Base-by-base conservation (phyloP, 495 filamentous ascomycete species). In the Xylaria longipes region DNA sequence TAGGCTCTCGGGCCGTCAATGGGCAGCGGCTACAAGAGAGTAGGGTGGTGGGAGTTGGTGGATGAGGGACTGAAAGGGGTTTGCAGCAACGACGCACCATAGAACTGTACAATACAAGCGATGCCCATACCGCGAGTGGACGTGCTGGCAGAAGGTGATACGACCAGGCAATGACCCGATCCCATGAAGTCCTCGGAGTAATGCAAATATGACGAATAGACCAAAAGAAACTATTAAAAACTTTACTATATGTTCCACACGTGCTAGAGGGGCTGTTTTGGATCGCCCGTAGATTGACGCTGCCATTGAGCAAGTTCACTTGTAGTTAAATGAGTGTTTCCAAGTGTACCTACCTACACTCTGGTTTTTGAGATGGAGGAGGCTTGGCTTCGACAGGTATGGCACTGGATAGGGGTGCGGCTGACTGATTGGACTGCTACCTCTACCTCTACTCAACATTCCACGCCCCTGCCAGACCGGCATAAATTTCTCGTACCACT, bases 151-250 rank as follows among this genome's bases (percentile, higher is more conserved):
- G 60, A 75, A 70, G 72, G 69, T 77, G 73, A 56, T 65, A 63
- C 57, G 68, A 65, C 60, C 58, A 52, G 68, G 65, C 64, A 54
- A 69, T 65, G 57, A 39, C 48, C 43, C 46, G 71, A 71, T 69
- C 74, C 71, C 72, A 71, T 71, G 72, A 76, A 72, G 68, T 71
- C 68, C 41, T 58, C 29, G 71, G 71, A 73, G 73, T 77, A 77
- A 79, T 77, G 76, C 71, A 79, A 74, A 78, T 79, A 78, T 74
- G 74, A 78, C 63, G 74, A 79, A 79, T 79, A 79, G 76, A 79
- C 76, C 70, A 79, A 29, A 73, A 73, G 73, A 72, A 77, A 77
- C 74, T 62, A 35, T 64, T 20, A 20, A 56, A 56, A 25, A 66
- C 0, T 66, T 46, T 52, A 39, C 17, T 12, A 37, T 3, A 37